phyloP scores from a whole-genome alignment of 1,284 basidiomycete species.

The Fomes fomentarius region DNA sequence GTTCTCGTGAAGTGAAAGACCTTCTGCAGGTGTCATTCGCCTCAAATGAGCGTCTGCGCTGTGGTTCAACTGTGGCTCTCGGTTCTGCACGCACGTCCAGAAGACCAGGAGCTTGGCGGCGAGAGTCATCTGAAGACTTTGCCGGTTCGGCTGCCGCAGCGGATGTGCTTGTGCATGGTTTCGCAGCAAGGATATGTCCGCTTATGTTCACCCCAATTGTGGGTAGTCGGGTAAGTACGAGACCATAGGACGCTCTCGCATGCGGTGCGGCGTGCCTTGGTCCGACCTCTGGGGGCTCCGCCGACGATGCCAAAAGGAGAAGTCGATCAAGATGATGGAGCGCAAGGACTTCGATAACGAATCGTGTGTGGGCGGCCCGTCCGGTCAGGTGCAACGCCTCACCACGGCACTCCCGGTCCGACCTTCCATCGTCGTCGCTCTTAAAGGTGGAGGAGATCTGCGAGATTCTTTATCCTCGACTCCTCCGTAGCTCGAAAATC shows the following conservation, averaged over 20 bases:
- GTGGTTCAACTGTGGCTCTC: neutral
- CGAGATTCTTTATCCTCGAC: slow-evolving; percentile 20
- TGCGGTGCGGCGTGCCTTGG: neutral
- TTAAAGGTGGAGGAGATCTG: slow-evolving; percentile 20
- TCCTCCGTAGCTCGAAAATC: slow-evolving; percentile 44
- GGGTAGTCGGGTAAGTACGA: neutral
- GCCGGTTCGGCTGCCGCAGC: no score
- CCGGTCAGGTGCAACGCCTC: slow-evolving; percentile 21
- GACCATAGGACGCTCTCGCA: no score
- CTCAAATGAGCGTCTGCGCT: slow-evolving; percentile 4
- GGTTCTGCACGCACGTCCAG: neutral
- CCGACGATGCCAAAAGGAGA: slow-evolving; percentile 11
- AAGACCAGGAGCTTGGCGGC: neutral
- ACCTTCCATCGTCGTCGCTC: slow-evolving; percentile 3
- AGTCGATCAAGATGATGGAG: slow-evolving; percentile 17
- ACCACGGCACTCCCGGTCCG: slow-evolving; percentile 18
- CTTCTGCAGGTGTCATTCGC: slow-evolving; percentile 11
- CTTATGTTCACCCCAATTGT: no score
- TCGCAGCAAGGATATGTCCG: no score
- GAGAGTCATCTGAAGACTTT: neutral
- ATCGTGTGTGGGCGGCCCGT: slow-evolving; percentile 13
- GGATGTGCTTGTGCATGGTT: no score
- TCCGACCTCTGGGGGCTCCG: neutral
- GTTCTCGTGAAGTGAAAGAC: slow-evolving; percentile 18
- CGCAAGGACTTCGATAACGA: slow-evolving; percentile 18